Evolutionary conservation across 148 eudicot species (phyloP), one percentile per base, ranked within the genome.

Genomic region (Amaranthus cruentus): DNA sequence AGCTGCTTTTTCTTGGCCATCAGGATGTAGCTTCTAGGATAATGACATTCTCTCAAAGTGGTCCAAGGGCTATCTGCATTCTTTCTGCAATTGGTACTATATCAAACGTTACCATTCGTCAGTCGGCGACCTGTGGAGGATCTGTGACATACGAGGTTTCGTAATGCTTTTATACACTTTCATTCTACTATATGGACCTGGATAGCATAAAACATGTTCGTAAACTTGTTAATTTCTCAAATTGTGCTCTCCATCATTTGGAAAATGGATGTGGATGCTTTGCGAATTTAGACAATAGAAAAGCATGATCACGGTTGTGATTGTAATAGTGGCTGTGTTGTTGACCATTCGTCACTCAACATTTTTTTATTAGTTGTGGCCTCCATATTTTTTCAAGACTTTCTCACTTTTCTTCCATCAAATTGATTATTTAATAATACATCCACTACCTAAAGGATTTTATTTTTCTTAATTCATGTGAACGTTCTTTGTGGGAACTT

Each of bases 121-220:
- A 90, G 85, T 84, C 92, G 14, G 87, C 91, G 65, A 90, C 90
- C 50, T 89, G 93, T 38, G 96, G 96, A 78, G 96, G 90, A 73
- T 87, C 90, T 53, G 90, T 90, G 61, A 90, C 98, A 65, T 90
- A 90, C 38, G 98, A 93, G 98, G 98, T 93, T 73, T 83, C 81
- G 82, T 55, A 21, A 60, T 21, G 66, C 48, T 44, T 71, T 75
- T 9, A 64, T 54, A 48, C 53, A 13, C 68, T 54, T 59, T 56
- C 6, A 9, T 69, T 12, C 38, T 46, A 46, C 69, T 47, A 50
- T 59, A 48, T 70, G 6, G 13, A 51, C 48, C 54, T 68, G 52
- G 62, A 42, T 28, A 42, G 43, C 44, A 13, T 58, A 58, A 47
- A 12, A 14, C 60, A 8, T 21, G 52, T 58, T 53, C 28, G 47